phyloP scores from a whole-genome alignment of 306 rosid genomes.

The Carpinus viminea region DNA sequence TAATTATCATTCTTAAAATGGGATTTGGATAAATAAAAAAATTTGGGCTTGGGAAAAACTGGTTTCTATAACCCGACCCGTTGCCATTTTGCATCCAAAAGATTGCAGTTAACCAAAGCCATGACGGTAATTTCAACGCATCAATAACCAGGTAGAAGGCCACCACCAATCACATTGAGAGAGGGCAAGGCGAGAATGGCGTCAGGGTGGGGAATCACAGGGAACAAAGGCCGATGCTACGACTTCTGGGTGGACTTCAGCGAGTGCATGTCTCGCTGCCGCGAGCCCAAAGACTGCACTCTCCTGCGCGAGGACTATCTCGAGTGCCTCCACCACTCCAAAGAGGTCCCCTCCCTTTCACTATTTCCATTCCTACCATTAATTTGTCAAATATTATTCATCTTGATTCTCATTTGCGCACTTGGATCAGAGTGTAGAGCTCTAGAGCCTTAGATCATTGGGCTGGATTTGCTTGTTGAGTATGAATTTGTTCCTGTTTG shows the following conservation, averaged over 20 bases:
- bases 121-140: too few relatives aligned
- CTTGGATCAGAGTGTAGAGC: background rate
- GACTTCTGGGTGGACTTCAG: slow-evolving; percentile 99
- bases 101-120: too few relatives aligned
- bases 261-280: slow-evolving; percentile 96
- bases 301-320: slow-evolving; percentile 98
- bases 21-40: too few relatives aligned
- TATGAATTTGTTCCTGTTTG: background rate
- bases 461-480: background rate
- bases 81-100: too few relatives aligned
- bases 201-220: slow-evolving; percentile 96
- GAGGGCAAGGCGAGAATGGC: slow-evolving; percentile 49
- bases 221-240: slow-evolving; percentile 97
- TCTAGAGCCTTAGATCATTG: background rate
- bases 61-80: too few relatives aligned
- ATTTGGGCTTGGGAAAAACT: too few relatives aligned
- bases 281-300: slow-evolving; percentile 86
- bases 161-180: too few relatives aligned
- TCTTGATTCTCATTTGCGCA: too few relatives aligned
- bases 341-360: slow-evolving; percentile 60
- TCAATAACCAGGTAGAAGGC: too few relatives aligned
- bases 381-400: background rate
- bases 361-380: background rate
- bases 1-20: too few relatives aligned
- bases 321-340: slow-evolving; percentile 97